Conservation (phyloP, 106 monocot species). For the Posidonia australis region DNA sequence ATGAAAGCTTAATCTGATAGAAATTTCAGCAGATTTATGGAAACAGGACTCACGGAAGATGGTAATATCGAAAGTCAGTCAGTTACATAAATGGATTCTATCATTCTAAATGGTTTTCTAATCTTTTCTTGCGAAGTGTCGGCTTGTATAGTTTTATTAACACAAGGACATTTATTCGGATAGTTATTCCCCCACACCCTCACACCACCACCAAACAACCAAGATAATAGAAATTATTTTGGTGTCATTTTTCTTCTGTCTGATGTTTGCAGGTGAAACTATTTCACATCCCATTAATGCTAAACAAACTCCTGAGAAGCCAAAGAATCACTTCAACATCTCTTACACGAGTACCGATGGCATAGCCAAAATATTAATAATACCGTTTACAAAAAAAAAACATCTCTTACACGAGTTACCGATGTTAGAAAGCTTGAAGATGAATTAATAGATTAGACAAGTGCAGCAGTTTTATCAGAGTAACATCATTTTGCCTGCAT, state of each 20-base stretch:
- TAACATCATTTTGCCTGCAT: slow-evolving; percentile 1
- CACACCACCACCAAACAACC: no score
- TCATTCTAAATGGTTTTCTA: no score
- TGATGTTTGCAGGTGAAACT: slow-evolving; percentile 17
- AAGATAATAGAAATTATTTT: not conserved
- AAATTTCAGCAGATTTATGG: no score
- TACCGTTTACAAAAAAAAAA: no score
- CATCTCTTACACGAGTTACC: slow-evolving; percentile 18
- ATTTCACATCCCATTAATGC: slow-evolving; percentile 8
- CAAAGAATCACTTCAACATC: slow-evolving; percentile 14
- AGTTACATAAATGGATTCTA: not conserved
- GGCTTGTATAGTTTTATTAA: not conserved
- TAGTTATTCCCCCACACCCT: not conserved
- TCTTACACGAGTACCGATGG: slow-evolving; percentile 26
- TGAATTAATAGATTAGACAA: slow-evolving; percentile 51
- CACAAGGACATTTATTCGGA: not conserved
- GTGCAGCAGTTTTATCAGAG: slow-evolving; percentile 45
- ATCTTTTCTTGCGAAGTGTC: no score
- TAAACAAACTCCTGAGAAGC: slow-evolving; percentile 18
- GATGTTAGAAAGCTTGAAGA: slow-evolving; percentile 52
- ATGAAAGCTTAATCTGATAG: no score
- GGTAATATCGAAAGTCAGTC: no score
- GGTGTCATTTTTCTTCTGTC: not conserved
- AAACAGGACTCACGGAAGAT: no score
- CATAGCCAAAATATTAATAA: no score